phyloP scores from a whole-genome alignment of 257 asterid species.

The Jaltomata sinuosa region DNA sequence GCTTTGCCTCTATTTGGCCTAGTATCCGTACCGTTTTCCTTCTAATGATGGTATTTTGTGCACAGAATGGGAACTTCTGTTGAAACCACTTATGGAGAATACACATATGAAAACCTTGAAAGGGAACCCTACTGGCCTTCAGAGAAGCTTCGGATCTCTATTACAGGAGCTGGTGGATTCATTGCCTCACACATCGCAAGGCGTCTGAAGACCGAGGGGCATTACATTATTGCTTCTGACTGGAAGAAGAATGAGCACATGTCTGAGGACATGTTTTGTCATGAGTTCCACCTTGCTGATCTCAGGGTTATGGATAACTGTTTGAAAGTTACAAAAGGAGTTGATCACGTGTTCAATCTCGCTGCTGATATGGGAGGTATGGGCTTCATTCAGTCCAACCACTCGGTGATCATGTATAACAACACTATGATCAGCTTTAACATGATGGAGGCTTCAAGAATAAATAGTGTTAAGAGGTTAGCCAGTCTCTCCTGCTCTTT shows the following conservation, averaged over 20 bases:
- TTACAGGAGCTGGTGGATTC: conserved; percentile 88
- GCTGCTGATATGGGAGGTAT: conserved; percentile 98
- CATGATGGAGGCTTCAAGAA: conserved; percentile 87
- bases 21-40: background rate
- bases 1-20: background rate
- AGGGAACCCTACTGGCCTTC: conserved; percentile 87
- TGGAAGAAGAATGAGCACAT: conserved; percentile 97
- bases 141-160: conserved; percentile 66
- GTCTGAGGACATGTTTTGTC: conserved; percentile 90
- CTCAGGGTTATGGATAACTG: conserved; percentile 96
- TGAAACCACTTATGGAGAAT: conserved; percentile 47
- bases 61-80: conserved; percentile 66
- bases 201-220: conserved; percentile 83
- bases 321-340: conserved; percentile 61
- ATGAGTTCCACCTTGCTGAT: conserved; percentile 87
- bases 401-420: conserved; percentile 88
- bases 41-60: background rate
- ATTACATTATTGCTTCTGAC: conserved; percentile 82
- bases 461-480: conserved; percentile 72
- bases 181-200: conserved; percentile 90
- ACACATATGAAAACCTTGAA: conserved; percentile 74
- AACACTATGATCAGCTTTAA: conserved; percentile 89
- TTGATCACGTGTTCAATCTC: conserved; percentile 80
- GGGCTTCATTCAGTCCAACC: conserved; percentile 96
- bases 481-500: background rate